These are phyloP conservation scores for Voacanga thouarsii DNA, from an alignment of 257 asterid genomes.

Conservation along the genomic window DNA sequence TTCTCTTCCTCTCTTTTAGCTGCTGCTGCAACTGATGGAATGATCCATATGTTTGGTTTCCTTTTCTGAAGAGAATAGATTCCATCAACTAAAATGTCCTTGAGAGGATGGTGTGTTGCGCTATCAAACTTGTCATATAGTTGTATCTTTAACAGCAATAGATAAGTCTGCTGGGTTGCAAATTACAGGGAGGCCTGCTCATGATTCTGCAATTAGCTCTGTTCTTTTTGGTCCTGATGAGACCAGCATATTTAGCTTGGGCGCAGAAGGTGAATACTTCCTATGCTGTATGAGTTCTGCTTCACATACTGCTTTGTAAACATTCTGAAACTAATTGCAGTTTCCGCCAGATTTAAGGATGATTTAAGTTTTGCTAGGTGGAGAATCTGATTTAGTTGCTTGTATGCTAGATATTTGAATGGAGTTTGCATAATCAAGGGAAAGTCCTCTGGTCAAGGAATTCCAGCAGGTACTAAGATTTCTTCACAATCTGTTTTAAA, in stretches of 20 bases:
- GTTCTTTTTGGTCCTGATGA: slow-evolving; percentile 87
- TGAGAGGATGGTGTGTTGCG: not conserved
- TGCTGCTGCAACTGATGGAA: slow-evolving; percentile 95
- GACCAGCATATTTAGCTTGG: slow-evolving; percentile 94
- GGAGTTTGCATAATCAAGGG: slow-evolving; percentile 99
- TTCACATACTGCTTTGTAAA: not conserved
- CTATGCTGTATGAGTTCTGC: slow-evolving; percentile 22
- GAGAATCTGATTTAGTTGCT: slow-evolving; percentile 30
- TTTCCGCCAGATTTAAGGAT: not conserved
- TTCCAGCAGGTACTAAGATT: slow-evolving; percentile 63
- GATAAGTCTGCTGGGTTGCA: slow-evolving; percentile 96
- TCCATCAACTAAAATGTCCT: slow-evolving; percentile 2
- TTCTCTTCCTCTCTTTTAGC: too few relatives aligned
- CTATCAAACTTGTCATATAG: not conserved
- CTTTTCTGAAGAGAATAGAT: slow-evolving; percentile 25
- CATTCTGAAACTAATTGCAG: not conserved
- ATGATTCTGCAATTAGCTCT: slow-evolving; percentile 86
- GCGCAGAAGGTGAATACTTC: slow-evolving; percentile 66
- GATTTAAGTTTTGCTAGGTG: not conserved
- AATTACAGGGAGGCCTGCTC: slow-evolving; percentile 99
- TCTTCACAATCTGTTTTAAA: slow-evolving; percentile 10
- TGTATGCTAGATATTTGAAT: slow-evolving; percentile 71
- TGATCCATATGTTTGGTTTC: slow-evolving; percentile 99
- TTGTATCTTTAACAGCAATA: slow-evolving; percentile 45
- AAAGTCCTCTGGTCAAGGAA: slow-evolving; percentile 82